Evolutionary conservation across 306 rosid species (phyloP).

Genomic region (Amphicarpaea edgeworthii): DNA sequence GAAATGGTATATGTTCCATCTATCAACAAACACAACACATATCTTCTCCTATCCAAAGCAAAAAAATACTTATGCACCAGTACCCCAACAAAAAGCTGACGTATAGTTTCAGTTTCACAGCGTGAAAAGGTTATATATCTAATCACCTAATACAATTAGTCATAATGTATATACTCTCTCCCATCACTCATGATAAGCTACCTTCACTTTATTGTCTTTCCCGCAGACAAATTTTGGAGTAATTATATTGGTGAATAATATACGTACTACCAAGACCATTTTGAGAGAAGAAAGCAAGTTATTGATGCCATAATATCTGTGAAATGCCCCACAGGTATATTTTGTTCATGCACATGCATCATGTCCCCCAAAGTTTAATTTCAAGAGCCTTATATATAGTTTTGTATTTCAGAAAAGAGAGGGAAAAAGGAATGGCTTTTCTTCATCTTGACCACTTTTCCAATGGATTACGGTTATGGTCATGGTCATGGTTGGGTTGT

Average conservation of each 20-base stretch:
- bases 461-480: not conserved
- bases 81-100: conserved; percentile 58
- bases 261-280: conserved; percentile 12
- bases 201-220: conserved; percentile 4
- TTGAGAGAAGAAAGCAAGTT: conserved; percentile 46
- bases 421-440: conserved; percentile 39
- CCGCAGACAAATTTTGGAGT: conserved; percentile 8
- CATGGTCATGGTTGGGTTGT: not conserved
- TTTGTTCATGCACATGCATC: conserved; percentile 55
- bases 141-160: conserved; percentile 38
- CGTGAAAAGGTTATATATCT: conserved; percentile 51
- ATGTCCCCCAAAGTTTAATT: conserved; percentile 53
- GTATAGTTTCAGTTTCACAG: conserved; percentile 45
- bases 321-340: conserved; percentile 48
- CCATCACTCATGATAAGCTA: not conserved
- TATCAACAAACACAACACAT: conserved; percentile 62
- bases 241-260: not conserved
- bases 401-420: conserved; percentile 47
- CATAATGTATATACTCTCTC: not conserved
- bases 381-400: conserved; percentile 37
- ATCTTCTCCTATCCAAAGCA: conserved; percentile 65
- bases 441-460: conserved; percentile 47
- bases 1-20: conserved; percentile 76
- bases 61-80: conserved; percentile 40
- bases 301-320: conserved; percentile 54